Conservation (phyloP, 805 yeast genomes). For the Danielia oregonensis region DNA sequence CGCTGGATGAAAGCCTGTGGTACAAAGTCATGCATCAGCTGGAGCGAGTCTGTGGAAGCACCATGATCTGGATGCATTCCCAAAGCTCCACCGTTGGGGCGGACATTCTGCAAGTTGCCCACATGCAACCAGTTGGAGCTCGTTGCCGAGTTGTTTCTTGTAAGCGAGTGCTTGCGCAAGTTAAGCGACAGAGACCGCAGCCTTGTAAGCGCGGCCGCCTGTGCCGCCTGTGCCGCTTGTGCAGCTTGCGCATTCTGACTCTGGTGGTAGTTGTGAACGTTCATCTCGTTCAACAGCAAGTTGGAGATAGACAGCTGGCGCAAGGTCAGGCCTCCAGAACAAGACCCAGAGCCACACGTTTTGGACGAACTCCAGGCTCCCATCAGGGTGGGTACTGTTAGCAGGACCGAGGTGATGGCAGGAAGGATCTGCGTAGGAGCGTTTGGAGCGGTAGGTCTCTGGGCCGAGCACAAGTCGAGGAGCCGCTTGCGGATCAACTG, state of each 20-base stretch:
- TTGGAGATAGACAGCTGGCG: slow-evolving; percentile 39
- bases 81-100: slow-evolving; percentile 17
- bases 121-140: slow-evolving; percentile 41
- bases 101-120: slow-evolving; percentile 36
- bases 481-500: slow-evolving; percentile 40
- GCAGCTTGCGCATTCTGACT: slow-evolving; percentile 10
- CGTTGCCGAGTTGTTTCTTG: slow-evolving; percentile 37
- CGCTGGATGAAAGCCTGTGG: slow-evolving; percentile 37
- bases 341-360: slow-evolving; percentile 3
- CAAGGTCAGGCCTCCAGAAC: slow-evolving; percentile 17
- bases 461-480: slow-evolving; percentile 34
- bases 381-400: slow-evolving; percentile 9
- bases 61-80: slow-evolving; percentile 19
- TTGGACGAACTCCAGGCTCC: not conserved
- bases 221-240: slow-evolving; percentile 5
- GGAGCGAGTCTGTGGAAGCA: slow-evolving; percentile 38
- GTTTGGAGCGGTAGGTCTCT: slow-evolving; percentile 6
- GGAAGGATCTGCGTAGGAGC: slow-evolving; percentile 1
- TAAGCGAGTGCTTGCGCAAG: slow-evolving; percentile 41
- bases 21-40: slow-evolving; percentile 42
- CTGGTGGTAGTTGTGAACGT: slow-evolving; percentile 29
- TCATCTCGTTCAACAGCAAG: slow-evolving; percentile 38
- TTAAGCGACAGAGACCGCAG: slow-evolving; percentile 35
- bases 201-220: slow-evolving; percentile 17
- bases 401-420: slow-evolving; percentile 10